A percentile compares a stretch with the other conserved stretches of the same genome.
phyloP scores from a whole-genome alignment of 768 basidiomycete genomes.

The Rhodosporidiobolus sp. region DNA sequence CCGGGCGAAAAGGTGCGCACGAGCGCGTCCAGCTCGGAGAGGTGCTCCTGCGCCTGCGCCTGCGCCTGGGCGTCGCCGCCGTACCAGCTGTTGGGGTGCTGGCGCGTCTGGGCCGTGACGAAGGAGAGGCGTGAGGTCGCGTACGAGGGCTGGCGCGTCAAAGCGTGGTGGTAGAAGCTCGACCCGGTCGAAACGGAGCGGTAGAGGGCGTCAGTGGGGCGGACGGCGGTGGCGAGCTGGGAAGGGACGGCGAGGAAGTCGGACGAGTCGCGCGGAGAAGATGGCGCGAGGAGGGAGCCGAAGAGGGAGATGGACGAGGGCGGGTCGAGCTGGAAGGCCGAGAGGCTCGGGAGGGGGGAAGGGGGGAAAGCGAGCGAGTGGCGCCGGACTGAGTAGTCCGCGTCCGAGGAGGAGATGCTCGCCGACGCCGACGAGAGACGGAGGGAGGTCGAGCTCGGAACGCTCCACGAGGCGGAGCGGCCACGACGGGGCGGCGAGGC shows the following conservation, averaged over 20 bases:
- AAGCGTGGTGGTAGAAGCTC: no score
- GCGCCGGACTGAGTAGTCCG: not conserved
- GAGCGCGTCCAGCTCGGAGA: constrained; percentile 3
- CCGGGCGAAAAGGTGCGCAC: not conserved
- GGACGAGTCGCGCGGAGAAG: not conserved
- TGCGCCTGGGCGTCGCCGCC: no score
- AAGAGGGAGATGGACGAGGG: constrained; percentile 14
- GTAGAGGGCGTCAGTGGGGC: no score
- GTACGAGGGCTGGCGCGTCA: no score
- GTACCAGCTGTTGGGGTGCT: not conserved
- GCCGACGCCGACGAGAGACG: not conserved
- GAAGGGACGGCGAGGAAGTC: not conserved
- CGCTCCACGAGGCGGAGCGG: not conserved
- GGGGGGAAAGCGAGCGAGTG: not conserved
- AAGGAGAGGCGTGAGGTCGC: not conserved
- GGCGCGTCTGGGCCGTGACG: not conserved
- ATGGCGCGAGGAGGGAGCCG: not conserved
- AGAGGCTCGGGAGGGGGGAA: not conserved
- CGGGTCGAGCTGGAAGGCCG: not conserved
- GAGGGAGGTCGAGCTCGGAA: not conserved
- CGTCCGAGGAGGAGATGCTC: not conserved
- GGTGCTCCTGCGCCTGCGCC: not conserved
- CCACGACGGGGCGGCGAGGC: not conserved
- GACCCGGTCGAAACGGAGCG: no score
- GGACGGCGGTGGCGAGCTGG: no score